Evolutionary conservation across 2,329 filamentous ascomycete species (phyloP).

Genomic region (Endoconidiophora laricicola): DNA sequence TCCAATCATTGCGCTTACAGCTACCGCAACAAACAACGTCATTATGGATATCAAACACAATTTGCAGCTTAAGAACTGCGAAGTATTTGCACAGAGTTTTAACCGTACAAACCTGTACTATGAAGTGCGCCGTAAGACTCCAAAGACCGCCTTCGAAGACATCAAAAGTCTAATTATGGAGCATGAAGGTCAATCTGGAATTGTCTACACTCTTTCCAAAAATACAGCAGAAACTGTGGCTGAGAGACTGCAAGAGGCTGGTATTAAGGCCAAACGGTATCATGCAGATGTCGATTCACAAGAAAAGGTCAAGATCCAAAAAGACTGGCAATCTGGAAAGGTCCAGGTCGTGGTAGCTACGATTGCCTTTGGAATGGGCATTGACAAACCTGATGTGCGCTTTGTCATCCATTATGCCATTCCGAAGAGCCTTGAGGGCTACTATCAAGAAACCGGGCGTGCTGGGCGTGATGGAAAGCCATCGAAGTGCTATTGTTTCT

Average conservation of each 20-base stretch:
- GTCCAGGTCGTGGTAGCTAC: slow-evolving; percentile 90
- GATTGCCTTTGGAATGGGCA: slow-evolving; percentile 99
- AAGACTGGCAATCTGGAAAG: slow-evolving; percentile 62
- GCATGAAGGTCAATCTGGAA: slow-evolving; percentile 56
- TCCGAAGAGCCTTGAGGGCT: slow-evolving; percentile 90
- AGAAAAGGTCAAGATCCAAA: slow-evolving; percentile 56
- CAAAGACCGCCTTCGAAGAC: slow-evolving; percentile 29
- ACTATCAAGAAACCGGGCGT: slow-evolving; percentile 94
- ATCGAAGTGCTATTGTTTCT: slow-evolving; percentile 84
- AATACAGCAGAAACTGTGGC: slow-evolving; percentile 72
- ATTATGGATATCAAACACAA: slow-evolving; percentile 85
- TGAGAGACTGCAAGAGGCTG: slow-evolving; percentile 42
- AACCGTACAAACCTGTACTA: slow-evolving; percentile 92
- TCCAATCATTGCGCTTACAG: slow-evolving; percentile 86
- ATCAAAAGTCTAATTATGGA: slow-evolving; percentile 52
- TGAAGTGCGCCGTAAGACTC: slow-evolving; percentile 59
- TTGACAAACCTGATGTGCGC: slow-evolving; percentile 90
- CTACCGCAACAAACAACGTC: slow-evolving; percentile 86
- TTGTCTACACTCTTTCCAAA: slow-evolving; percentile 82
- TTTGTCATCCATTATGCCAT: slow-evolving; percentile 90
- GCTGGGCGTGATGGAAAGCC: slow-evolving; percentile 78
- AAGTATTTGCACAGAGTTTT: slow-evolving; percentile 81
- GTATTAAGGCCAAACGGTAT: slow-evolving; percentile 66
- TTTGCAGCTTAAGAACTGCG: slow-evolving; percentile 62
- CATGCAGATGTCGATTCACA: slow-evolving; percentile 60